These are phyloP conservation scores for Kluyveromyces dobzhanskii DNA, from an alignment of 805 yeast species.

Conservation along the genomic window DNA sequence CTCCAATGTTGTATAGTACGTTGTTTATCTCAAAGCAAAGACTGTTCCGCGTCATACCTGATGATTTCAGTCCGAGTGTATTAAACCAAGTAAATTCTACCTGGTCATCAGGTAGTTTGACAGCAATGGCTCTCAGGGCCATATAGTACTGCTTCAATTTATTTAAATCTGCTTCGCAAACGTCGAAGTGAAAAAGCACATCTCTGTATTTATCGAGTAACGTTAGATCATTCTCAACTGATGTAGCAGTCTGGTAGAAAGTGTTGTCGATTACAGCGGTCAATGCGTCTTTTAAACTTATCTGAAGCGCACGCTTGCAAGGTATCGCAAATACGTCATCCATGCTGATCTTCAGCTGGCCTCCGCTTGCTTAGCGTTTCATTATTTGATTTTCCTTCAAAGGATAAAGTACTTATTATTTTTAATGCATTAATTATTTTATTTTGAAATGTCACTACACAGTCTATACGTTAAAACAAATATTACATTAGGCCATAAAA, in stretches of 20 bases:
- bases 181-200: slow-evolving; percentile 30
- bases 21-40: slow-evolving; percentile 54
- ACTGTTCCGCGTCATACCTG: slow-evolving; percentile 42
- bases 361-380: no score
- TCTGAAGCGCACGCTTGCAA: slow-evolving; percentile 36
- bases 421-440: not conserved
- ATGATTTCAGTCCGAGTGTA: slow-evolving; percentile 48
- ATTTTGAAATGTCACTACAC: not conserved
- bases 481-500: slow-evolving; percentile 10
- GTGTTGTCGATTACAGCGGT: slow-evolving; percentile 40
- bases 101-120: slow-evolving; percentile 58
- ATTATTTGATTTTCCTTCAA: no score
- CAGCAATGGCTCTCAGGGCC: slow-evolving; percentile 35
- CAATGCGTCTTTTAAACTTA: slow-evolving; percentile 34
- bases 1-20: slow-evolving; percentile 60
- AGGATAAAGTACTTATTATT: no score
- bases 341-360: slow-evolving; percentile 8
- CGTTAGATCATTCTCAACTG: slow-evolving; percentile 36
- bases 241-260: slow-evolving; percentile 36
- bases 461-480: not conserved
- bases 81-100: slow-evolving; percentile 67
- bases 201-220: slow-evolving; percentile 39
- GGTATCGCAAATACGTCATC: slow-evolving; percentile 44
- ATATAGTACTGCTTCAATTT: slow-evolving; percentile 39
- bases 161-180: slow-evolving; percentile 31